Percentiles rank a stretch among this genome's conserved stretches.
Conservation (phyloP, 2,329 filamentous ascomycete species). For the Fusarium nygamai region DNA sequence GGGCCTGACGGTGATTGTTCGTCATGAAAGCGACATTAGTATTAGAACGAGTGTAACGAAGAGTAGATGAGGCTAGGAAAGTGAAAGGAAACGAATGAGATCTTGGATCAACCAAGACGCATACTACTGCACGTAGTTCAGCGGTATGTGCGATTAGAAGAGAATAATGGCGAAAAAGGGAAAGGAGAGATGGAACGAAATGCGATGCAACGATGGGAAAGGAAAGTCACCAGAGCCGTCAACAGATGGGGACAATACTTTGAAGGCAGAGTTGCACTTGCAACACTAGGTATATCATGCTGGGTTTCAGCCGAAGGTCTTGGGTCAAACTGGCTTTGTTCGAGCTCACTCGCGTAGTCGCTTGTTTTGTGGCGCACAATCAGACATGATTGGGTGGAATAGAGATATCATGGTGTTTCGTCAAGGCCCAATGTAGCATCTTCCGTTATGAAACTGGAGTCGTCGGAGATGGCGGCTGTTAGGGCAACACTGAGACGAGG, state of each 20-base stretch:
- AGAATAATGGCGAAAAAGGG: conserved; percentile 27
- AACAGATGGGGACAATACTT: conserved; percentile 1
- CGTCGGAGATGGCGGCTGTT: conserved; percentile 51
- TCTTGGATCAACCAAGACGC: conserved; percentile 34
- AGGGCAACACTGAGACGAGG: conserved; percentile 39
- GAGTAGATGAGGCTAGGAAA: conserved; percentile 46
- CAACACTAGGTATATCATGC: conserved; percentile 20
- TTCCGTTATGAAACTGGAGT: conserved; percentile 59
- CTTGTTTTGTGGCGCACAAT: conserved; percentile 20
- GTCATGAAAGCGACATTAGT: conserved; percentile 53
- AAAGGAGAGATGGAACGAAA: conserved; percentile 19
- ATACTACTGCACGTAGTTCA: conserved; percentile 24
- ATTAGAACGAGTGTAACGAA: conserved; percentile 45
- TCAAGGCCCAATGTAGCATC: conserved; percentile 33
- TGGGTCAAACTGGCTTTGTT: conserved; percentile 43
- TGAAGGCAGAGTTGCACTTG: conserved; percentile 33
- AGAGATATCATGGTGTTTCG: conserved; percentile 26
- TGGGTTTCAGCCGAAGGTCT: conserved; percentile 37
- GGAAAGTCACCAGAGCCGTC: conserved; percentile 12
- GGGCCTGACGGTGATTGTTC: conserved; percentile 56
- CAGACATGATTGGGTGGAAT: conserved; percentile 37
- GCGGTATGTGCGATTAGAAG: conserved; percentile 26
- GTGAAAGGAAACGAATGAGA: conserved; percentile 8
- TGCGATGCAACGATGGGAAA: conserved; percentile 20
- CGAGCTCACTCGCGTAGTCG: conserved; percentile 31